Evolutionary conservation across 129 eudicot species (phyloP), one percentile per base, ranked within the genome.

Genomic region (Flaveria bidentis): DNA sequence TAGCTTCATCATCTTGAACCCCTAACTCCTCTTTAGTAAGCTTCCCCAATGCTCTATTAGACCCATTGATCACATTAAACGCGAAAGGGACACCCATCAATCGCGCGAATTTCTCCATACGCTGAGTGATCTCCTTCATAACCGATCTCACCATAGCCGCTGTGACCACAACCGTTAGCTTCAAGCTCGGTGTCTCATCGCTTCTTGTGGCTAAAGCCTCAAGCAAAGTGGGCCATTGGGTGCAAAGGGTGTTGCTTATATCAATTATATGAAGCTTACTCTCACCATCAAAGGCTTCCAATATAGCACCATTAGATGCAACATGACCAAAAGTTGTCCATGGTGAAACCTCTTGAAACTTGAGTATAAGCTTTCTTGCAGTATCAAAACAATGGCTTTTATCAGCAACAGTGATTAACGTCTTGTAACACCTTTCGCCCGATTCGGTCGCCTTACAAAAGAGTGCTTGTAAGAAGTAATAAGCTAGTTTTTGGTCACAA

Each of bases 311-410:
- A 76, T 92, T 92, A 22, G 93, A 92, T 18, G 98, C 93, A 9
- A 89, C 98, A 87, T 92, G 98, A 56, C 98, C 98, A 80, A 92
- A 92, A 67, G 91, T 90, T 23, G 90, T 86, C 98, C 98, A 92
- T 23, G 98, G 98, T 70, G 94, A 90, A 15, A 88, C 98, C 71
- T 92, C 98, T 76, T 92, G 98, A 69, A 92, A 92, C 61, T 85
- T 90, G 9, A 92, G 83, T 39, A 90, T 86, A 44, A 92, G 75
- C 69, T 85, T 92, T 72, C 93, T 81, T 1, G 87, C 81, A 0
- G 86, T 76, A 70, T 92, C 96, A 61, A 92, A 92, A 17, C 88
- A 88, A 69, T 86, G 89, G 61, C 86, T 87, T 60, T 85, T 88
- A 39, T 90, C 96, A 2, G 91, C 87, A 2, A 83, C 87, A 2